Conservation (phyloP, 768 basidiomycete genomes). For the Baorangia bicolor region DNA sequence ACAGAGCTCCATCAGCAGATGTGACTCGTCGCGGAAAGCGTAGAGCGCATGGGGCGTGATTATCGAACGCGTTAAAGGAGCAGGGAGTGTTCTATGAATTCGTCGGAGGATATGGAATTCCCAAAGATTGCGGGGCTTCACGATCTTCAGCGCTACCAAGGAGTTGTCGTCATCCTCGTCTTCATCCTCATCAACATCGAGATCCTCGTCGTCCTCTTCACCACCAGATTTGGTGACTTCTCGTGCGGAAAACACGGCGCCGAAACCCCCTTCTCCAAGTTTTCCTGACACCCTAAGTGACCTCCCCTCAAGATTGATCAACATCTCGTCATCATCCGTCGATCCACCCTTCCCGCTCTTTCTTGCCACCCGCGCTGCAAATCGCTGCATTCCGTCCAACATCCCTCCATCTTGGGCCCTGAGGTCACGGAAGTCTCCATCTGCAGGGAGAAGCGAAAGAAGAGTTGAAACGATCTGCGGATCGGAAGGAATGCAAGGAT, state of each 20-base stretch:
- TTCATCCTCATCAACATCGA: slow-evolving; percentile 47
- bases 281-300: slow-evolving; percentile 77
- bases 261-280: slow-evolving; percentile 96
- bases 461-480: slow-evolving; percentile 59
- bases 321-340: slow-evolving; percentile 40
- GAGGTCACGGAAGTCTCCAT: slow-evolving; percentile 62
- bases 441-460: slow-evolving; percentile 60
- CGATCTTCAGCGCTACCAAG: slow-evolving; percentile 86
- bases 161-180: slow-evolving; percentile 55
- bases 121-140: slow-evolving; percentile 87
- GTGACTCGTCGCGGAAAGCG: slow-evolving; percentile 85
- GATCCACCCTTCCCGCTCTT: slow-evolving; percentile 35
- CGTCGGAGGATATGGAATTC: slow-evolving; percentile 85
- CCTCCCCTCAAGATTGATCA: slow-evolving; percentile 61
- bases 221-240: slow-evolving; percentile 45
- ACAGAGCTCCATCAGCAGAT: slow-evolving; percentile 84
- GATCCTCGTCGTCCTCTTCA: slow-evolving; percentile 43
- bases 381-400: slow-evolving; percentile 72
- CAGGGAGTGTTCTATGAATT: slow-evolving; percentile 67
- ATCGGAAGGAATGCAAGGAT: slow-evolving; percentile 89
- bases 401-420: slow-evolving; percentile 51
- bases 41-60: slow-evolving; percentile 78
- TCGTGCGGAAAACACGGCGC: slow-evolving; percentile 87
- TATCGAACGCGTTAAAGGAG: slow-evolving; percentile 60
- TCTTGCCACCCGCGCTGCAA: slow-evolving; percentile 47